These are phyloP conservation scores for Saccharomycopsis babjevae DNA, from an alignment of 805 yeast species.

Conservation along the genomic window DNA sequence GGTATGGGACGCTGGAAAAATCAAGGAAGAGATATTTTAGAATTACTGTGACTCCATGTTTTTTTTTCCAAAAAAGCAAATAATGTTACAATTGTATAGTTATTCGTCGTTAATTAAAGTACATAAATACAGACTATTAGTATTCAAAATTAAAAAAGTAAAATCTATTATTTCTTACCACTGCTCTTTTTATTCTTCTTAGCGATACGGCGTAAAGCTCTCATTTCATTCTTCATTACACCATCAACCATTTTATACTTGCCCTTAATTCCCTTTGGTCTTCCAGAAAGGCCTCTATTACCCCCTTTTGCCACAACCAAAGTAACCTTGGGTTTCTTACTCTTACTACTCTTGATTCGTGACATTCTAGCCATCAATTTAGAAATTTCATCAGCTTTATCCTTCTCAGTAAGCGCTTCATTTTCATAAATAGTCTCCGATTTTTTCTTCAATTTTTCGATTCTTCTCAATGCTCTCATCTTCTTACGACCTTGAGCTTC, in stretches of 20 bases:
- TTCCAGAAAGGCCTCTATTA: slow-evolving; percentile 80
- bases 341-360: slow-evolving; percentile 8
- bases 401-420: slow-evolving; percentile 76
- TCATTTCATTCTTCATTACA: slow-evolving; percentile 90
- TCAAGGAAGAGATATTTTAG: slow-evolving; percentile 12
- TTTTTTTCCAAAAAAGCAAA: too few relatives aligned
- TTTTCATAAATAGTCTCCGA: slow-evolving; percentile 87
- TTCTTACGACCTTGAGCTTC: slow-evolving; percentile 97
- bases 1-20: slow-evolving; percentile 17
- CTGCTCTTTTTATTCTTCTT: slow-evolving; percentile 61
- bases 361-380: slow-evolving; percentile 73
- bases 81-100: neutral
- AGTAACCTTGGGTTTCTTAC: slow-evolving; percentile 69
- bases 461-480: slow-evolving; percentile 77
- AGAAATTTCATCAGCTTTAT: slow-evolving; percentile 88
- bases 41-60: neutral
- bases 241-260: slow-evolving; percentile 99
- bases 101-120: neutral
- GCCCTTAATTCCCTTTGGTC: slow-evolving; percentile 96
- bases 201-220: slow-evolving; percentile 83
- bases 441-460: slow-evolving; percentile 86
- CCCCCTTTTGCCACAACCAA: slow-evolving; percentile 80
- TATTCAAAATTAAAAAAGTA: neutral
- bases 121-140: neutral
- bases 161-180: neutral